phyloP scores from a whole-genome alignment of 2,329 filamentous ascomycete species.

The Mycogone perniciosa region DNA sequence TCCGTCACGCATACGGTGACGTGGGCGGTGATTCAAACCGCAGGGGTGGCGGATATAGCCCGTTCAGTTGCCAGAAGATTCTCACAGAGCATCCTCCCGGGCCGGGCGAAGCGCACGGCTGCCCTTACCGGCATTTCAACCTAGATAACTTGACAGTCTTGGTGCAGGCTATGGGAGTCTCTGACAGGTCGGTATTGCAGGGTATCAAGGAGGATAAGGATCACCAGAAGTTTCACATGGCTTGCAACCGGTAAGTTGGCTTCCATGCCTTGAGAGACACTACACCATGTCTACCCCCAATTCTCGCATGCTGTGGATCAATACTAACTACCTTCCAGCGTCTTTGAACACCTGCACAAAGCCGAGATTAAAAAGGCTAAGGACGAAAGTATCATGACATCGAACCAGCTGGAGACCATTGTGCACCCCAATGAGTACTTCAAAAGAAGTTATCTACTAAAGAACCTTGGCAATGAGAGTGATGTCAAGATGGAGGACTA shows the following conservation, averaged over 20 bases:
- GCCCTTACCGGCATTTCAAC: conserved; percentile 89
- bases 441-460: conserved; percentile 85
- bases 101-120: conserved; percentile 87
- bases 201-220: conserved; percentile 85
- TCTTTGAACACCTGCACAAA: conserved; percentile 85
- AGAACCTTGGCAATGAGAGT: conserved; percentile 59
- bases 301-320: neutral
- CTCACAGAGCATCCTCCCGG: conserved; percentile 83
- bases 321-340: conserved; percentile 36
- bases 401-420: conserved; percentile 84
- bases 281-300: neutral
- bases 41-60: conserved; percentile 78
- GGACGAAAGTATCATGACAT: conserved; percentile 64
- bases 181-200: conserved; percentile 68
- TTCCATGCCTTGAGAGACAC: neutral
- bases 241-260: conserved; percentile 70
- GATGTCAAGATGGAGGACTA: conserved; percentile 51
- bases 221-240: conserved; percentile 85
- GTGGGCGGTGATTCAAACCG: conserved; percentile 89
- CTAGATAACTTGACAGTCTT: conserved; percentile 76
- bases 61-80: conserved; percentile 93
- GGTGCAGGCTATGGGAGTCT: conserved; percentile 72
- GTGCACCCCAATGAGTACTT: conserved; percentile 98
- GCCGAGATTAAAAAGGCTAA: conserved; percentile 69
- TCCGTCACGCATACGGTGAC: conserved; percentile 91